phyloP scores from a whole-genome alignment of 2,329 filamentous ascomycete species.

The Talaromyces sp. region DNA sequence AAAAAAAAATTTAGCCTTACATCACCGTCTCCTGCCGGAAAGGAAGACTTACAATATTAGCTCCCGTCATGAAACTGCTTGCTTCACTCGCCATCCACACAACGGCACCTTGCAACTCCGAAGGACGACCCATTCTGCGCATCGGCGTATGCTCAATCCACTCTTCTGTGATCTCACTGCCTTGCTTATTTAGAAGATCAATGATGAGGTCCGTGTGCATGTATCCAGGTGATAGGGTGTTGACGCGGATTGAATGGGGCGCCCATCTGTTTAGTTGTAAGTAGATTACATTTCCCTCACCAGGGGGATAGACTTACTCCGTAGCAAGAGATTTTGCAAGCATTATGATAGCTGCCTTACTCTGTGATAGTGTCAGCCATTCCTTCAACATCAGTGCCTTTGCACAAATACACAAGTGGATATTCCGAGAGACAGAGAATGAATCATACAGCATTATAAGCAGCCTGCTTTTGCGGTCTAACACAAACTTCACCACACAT shows the following conservation, averaged over 20 bases:
- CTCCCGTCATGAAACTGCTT: constrained; percentile 19
- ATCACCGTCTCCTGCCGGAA: not conserved
- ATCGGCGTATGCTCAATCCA: constrained; percentile 39
- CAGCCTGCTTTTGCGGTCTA: constrained; percentile 36
- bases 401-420: no score
- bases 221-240: constrained; percentile 39
- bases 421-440: no score
- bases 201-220: constrained; percentile 33
- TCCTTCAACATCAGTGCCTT: no score
- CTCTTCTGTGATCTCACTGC: constrained; percentile 34
- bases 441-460: constrained; percentile 34
- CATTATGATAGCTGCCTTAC: constrained; percentile 1
- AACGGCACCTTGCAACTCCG: constrained; percentile 36
- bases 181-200: constrained; percentile 33
- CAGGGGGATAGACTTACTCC: not conserved
- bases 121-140: constrained; percentile 36
- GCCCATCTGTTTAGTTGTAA: constrained; percentile 24
- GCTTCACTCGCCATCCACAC: constrained; percentile 27
- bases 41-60: constrained; percentile 15
- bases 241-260: constrained; percentile 36
- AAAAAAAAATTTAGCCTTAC: not conserved
- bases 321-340: not conserved
- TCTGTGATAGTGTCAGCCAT: not conserved
- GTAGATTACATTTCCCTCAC: not conserved
- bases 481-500: constrained; percentile 34